Base-by-base conservation (phyloP, 192 early-diverging fungal species). In the Backusella tarrabulga region DNA sequence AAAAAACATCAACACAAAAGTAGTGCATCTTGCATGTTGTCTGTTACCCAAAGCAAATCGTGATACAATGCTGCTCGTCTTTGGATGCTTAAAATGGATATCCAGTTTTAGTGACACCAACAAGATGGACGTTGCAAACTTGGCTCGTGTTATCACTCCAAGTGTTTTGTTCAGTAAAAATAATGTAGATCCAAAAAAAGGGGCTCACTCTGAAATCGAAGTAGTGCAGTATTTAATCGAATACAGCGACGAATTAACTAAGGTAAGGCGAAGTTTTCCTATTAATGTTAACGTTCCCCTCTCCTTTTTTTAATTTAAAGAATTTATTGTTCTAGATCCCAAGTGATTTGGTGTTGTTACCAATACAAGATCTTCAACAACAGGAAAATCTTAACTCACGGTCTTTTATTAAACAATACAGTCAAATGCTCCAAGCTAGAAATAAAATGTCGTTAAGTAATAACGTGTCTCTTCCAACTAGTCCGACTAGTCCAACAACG, bases 131-230 rank as follows among this genome's bases (percentile, higher is more conserved):
- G 78, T 94, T 4, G 88, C 89, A 60, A 99, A 98, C 77, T 77
- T 99, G 75, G 95, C 97, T 3, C 97, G 95, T 0, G 94, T 99
- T 3, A 95, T 99, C 66, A 90, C 96, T 9, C 98, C 98, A 26
- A 98, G 96, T 77, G 91, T 99, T 36, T 84, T 98, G 36, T 97
- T 95, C 80, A 90, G n/a, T 36, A 93, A 78, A 91, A 90, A 14
- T 92, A 93, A 80, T 89, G 88, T 70, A 41, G 42, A 50, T 56
- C 71, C n/a, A 41, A 40, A 34, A 50, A 67, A 56, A 40, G 44
- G 34, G 21, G 44, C 77, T 41, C 60, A 74, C 19, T 50, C 52
- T 38, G 77, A 74, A 56, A 81, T 77, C 40, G 26, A 71, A 46
- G 80, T 77, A 6, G 66, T 81, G 14, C 76, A 81, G 32, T 67